Conservation (phyloP, 1,284 basidiomycete species). For the Cerrena zonata region DNA sequence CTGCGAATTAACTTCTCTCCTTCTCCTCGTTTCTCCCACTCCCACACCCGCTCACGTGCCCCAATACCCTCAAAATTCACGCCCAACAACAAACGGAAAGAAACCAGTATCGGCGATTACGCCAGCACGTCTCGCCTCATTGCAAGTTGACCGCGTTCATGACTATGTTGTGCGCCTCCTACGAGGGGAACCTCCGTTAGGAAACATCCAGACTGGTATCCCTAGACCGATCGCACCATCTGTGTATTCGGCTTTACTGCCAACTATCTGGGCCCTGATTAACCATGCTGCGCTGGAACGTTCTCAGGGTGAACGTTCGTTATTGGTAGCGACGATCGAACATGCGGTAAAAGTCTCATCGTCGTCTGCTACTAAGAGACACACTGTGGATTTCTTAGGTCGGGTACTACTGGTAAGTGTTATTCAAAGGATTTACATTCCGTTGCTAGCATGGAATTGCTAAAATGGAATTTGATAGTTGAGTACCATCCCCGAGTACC, state of each 20-base stretch:
- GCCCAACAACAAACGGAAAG: conserved; percentile 8
- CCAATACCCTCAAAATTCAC: neutral
- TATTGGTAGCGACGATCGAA: conserved; percentile 48
- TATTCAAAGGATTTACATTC: neutral
- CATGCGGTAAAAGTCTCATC: conserved; percentile 55
- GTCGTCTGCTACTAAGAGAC: conserved; percentile 54
- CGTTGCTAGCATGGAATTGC: conserved; percentile 7
- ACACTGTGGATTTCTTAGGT: conserved; percentile 68
- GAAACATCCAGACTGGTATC: conserved; percentile 33
- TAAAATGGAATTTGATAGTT: conserved; percentile 40
- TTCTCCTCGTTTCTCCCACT: conserved; percentile 40
- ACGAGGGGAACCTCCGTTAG: conserved; percentile 43
- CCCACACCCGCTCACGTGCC: neutral
- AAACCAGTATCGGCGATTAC: conserved; percentile 5
- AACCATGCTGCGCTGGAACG: conserved; percentile 33
- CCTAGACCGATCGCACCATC: conserved; percentile 45
- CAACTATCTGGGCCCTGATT: conserved; percentile 80
- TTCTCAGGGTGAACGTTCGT: conserved; percentile 26
- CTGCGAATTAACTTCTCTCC: conserved; percentile 68
- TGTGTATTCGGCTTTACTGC: conserved; percentile 69
- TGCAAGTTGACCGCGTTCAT: conserved; percentile 52
- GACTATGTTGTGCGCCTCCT: conserved; percentile 69
- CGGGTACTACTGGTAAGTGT: conserved; percentile 59
- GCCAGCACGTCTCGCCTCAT: conserved; percentile 14
- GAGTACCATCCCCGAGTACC: conserved; percentile 52